Percentiles rank a stretch among this genome's conserved stretches.
These are phyloP conservation scores for Leishmania gerbilli DNA, from an alignment of 208 protist species.

Conservation along the genomic window DNA sequence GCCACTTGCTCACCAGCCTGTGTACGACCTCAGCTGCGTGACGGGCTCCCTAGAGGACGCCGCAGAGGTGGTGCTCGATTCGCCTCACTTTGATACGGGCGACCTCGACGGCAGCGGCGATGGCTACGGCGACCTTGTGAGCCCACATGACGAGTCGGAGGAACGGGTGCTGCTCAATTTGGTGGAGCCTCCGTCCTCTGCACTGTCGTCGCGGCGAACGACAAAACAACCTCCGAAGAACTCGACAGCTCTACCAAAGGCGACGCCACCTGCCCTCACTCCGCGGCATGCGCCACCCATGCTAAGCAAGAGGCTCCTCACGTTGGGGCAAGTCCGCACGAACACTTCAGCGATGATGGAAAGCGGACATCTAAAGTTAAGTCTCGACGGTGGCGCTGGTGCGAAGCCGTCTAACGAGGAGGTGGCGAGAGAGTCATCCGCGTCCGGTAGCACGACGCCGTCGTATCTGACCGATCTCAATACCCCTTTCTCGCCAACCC, in stretches of 20 bases:
- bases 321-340: constrained; percentile 1
- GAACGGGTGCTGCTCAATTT: not conserved
- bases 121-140: not conserved
- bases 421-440: not conserved
- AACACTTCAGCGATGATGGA: not conserved
- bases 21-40: constrained; percentile 12
- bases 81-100: not conserved
- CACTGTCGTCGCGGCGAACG: not conserved
- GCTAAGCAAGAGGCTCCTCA: not conserved
- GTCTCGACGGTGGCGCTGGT: not conserved
- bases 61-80: not conserved
- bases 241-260: not conserved
- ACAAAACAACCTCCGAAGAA: not conserved
- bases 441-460: not conserved
- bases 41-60: not conserved
- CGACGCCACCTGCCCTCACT: not conserved
- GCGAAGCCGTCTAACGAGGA: not conserved
- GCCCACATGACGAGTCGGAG: not conserved
- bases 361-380: not conserved
- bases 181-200: not conserved
- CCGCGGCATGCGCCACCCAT: not conserved
- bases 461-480: not conserved
- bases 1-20: not conserved
- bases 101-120: not conserved
- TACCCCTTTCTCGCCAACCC: not conserved